Percentiles rank a stretch among this genome's conserved stretches.
Conservation (phyloP, 305 asterid species). For the Fraxinus nigra region DNA sequence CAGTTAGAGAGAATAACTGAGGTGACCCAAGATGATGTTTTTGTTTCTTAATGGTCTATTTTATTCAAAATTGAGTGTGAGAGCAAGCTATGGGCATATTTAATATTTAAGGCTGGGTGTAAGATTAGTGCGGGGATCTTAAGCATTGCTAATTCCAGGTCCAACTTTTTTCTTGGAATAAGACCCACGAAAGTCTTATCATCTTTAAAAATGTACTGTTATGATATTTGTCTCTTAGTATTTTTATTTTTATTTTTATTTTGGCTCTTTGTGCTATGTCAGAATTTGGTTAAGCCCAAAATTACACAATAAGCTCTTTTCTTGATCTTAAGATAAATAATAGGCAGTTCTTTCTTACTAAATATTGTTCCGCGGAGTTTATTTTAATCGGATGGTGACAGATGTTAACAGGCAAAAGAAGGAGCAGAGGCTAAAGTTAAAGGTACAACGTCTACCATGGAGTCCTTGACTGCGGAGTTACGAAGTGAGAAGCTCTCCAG, state of each 20-base stretch:
- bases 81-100: not conserved
- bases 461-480: constrained; percentile 60
- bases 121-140: not conserved
- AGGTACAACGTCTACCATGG: constrained; percentile 46
- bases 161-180: not conserved
- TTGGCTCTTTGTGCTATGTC: not conserved
- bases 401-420: constrained; percentile 71
- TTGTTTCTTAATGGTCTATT: not conserved
- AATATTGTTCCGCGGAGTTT: not conserved
- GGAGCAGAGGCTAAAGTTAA: constrained; percentile 58
- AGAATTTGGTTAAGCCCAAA: not conserved
- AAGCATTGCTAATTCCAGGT: not conserved
- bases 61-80: not conserved
- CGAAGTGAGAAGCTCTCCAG: constrained; percentile 65
- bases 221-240: not conserved
- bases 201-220: not conserved
- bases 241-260: not conserved
- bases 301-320: not conserved
- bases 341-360: not conserved
- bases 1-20: not conserved
- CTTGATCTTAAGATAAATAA: not conserved
- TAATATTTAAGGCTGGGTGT: not conserved
- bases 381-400: constrained; percentile 3
- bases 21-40: not conserved
- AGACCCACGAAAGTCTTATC: not conserved